These are phyloP conservation scores for Tuber aestivum DNA, from an alignment of 495 filamentous ascomycete genomes.

Conservation along the genomic window DNA sequence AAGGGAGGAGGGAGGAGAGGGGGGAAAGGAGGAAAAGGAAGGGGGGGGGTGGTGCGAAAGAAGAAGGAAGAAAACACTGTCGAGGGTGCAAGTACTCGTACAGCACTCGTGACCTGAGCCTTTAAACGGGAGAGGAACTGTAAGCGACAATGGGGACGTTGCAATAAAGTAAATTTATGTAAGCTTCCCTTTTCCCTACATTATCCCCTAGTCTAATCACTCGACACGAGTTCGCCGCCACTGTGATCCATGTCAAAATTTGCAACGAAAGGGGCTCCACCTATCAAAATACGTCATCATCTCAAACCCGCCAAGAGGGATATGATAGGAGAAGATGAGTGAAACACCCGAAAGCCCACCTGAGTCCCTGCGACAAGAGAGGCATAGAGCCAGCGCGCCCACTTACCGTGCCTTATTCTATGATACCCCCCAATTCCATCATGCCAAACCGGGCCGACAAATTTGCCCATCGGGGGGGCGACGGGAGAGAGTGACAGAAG, in stretches of 20 bases:
- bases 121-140: not conserved
- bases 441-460: not conserved
- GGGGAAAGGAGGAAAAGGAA: not conserved
- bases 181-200: not conserved
- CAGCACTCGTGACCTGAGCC: not conserved
- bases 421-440: not conserved
- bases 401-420: not conserved
- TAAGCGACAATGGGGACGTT: not conserved
- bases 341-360: not conserved
- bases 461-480: not conserved
- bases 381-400: not conserved
- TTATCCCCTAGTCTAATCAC: too few relatives aligned
- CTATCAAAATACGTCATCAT: not conserved
- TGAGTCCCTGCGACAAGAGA: not conserved
- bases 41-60: not conserved
- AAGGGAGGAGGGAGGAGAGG: not conserved
- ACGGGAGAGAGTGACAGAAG: not conserved
- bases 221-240: not conserved
- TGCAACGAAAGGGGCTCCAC: not conserved
- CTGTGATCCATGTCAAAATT: not conserved
- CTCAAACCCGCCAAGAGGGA: not conserved
- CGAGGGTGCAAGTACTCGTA: not conserved
- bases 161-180: not conserved
- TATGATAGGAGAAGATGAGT: not conserved
- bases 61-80: conserved; percentile 9